A percentile compares a stretch with the other conserved stretches of the same genome.
phyloP scores from a whole-genome alignment of 805 yeast species.

The Schwanniomyces occidentalis region DNA sequence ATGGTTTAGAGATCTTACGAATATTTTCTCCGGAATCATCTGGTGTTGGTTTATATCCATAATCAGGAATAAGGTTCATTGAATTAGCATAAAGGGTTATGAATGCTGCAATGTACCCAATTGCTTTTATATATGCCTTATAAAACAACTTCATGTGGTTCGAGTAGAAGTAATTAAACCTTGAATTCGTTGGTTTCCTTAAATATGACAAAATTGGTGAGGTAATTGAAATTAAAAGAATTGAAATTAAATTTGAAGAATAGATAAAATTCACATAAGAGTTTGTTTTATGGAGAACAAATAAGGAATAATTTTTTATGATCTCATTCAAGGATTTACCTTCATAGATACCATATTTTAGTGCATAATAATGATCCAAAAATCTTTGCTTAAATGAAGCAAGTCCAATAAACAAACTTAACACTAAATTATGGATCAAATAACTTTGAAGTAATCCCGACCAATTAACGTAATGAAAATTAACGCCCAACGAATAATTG shows the following conservation, averaged over 20 bases:
- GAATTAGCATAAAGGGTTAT: conserved; percentile 24
- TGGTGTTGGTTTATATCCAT: conserved; percentile 11
- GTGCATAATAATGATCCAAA: conserved; percentile 23
- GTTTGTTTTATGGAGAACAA: conserved; percentile 26
- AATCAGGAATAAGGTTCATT: conserved; percentile 20
- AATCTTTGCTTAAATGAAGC: conserved; percentile 21
- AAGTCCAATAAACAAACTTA: conserved; percentile 18
- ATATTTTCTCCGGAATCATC: conserved; percentile 11
- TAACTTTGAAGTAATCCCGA: conserved; percentile 27
- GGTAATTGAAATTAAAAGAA: conserved; percentile 34
- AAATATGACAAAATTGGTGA: conserved; percentile 26
- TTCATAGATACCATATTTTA: conserved; percentile 13
- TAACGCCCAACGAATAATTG: conserved; percentile 32
- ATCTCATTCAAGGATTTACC: conserved; percentile 8
- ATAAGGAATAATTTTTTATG: conserved; percentile 16
- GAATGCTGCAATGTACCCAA: conserved; percentile 37
- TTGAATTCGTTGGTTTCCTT: conserved; percentile 6
- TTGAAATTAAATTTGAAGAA: conserved; percentile 36
- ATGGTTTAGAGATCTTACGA: conserved; percentile 22
- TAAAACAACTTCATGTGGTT: conserved; percentile 18
- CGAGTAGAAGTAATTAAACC: conserved; percentile 4
- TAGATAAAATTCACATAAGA: conserved; percentile 35
- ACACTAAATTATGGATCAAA: conserved; percentile 21
- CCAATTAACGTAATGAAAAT: conserved; percentile 27
- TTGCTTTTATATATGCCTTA: conserved; percentile 33